Base-by-base conservation (phyloP, 345 rosid species). In the Citrus hindsii region DNA sequence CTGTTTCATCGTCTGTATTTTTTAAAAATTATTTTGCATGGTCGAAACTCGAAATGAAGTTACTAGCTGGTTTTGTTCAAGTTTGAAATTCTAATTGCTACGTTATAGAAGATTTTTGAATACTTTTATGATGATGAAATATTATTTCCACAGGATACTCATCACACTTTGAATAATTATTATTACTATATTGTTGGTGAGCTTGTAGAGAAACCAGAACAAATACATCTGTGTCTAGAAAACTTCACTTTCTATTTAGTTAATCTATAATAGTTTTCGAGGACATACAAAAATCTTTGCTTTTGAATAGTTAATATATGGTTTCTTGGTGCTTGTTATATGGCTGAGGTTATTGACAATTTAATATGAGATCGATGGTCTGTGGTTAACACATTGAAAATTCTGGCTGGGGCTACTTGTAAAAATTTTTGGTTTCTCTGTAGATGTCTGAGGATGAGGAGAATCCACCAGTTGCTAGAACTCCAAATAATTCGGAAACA, bases 391-490 rank as follows among this genome's bases (percentile, higher is more conserved):
- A 16, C 18, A 46, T 46, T 46, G 51, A 46, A 46, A 46, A 35
- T 35, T 74, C 56, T 46, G 71, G 27, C 46, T 61, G 24, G 21
- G 62, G 37, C 38, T 51, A 22, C 28, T 19, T 38, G 53, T 25
- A 18, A 74, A 42, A 27, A 24, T 9, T 38, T 51, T 7, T 38
- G 55, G n/a, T 75, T 75, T 51, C 25, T 21, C 7, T 75, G 42
- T 71, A 88, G 77, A 88, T 88, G 90, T 71, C 89, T 38, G 81
- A 76, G 63, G 92, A 88, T 74, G 87, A 76, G 80, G 96, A 90
- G 77, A 84, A 69, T 64, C 86, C 84, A 64, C 69, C 79, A 65
- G 80, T 68, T 48, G 75, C 61, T 10, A 85, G 80, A 65, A 46
- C 80, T 60, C 78, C 75, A 55, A 86, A 66, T 19, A 75, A 38